Base-by-base conservation (phyloP, 2,329 filamentous ascomycete species). In the Apiospora kogelbergensis region DNA sequence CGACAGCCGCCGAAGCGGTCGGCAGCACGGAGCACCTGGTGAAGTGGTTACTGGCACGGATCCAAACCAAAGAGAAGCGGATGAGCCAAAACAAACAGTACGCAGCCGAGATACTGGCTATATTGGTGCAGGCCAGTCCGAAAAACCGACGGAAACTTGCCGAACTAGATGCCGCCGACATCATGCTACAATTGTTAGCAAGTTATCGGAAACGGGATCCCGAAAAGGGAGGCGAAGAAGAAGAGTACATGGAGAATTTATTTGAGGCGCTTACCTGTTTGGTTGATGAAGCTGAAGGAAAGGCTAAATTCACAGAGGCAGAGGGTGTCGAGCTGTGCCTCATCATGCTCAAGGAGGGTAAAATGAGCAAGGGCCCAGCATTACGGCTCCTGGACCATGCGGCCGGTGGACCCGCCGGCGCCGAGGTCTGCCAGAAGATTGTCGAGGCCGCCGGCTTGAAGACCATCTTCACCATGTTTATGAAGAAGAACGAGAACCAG, bases 21-120 rank as follows among this genome's bases (percentile, higher is more conserved):
- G 93, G 91, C 4, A 82, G 87, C 70, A 88, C 95, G 70, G 88
- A 89, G 6, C 83, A 82, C 9, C 82, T 97, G 0, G 78, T 98
- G 9, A 83, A 86, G 60, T 98, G 94, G 94, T 86, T 99, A 2
- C 83, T 97, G 44, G 81, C 85, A 65, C 88, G 96, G 65, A 91
- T 94, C 71, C 89, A 92, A 73, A 86, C 84, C 68, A 86, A 86
- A 66, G 94, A 97, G 78, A 83, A 82, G 4, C 83, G 85, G 0
- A 88, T 97, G 0, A 86, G 89, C 6, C 96, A 99, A 78, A 99
- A 99, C 78, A 97, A 96, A 78, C 95, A 98, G 78, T 99, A 98
- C 78, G 89, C 94, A 0, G 94, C 95, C 20, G 96, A 99, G 80
- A 89, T 98, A 9, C 84, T 99, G 2, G 94, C 95, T 15, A 96